A percentile compares a stretch with the other conserved stretches of the same genome.
phyloP scores from a whole-genome alignment of 352 stramenopile genomes.

The Saprolegnia parasitica region DNA sequence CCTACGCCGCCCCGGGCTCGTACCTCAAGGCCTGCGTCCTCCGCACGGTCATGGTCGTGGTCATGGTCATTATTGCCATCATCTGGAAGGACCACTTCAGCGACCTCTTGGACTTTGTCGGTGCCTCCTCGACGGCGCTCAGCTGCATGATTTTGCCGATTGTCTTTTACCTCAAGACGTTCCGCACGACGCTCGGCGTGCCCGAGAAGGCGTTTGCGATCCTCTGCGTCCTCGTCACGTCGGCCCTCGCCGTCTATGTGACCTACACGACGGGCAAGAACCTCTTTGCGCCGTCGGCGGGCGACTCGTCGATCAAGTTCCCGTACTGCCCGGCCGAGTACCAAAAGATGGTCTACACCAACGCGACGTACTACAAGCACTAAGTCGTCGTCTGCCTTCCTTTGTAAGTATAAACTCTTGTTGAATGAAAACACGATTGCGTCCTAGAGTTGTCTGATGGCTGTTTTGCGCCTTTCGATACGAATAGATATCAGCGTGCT shows the following conservation, averaged over 20 bases:
- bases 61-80: conserved; percentile 42
- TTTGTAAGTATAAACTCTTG: too few relatives aligned
- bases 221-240: conserved; percentile 27
- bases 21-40: conserved; percentile 6
- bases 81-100: conserved; percentile 39
- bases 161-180: conserved; percentile 33
- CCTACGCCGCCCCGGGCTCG: neutral
- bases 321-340: conserved; percentile 32
- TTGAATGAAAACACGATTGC: too few relatives aligned
- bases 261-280: conserved; percentile 36
- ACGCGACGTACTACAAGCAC: conserved; percentile 28
- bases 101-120: conserved; percentile 30
- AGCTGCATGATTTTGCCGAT: conserved; percentile 34
- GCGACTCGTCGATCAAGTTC: neutral
- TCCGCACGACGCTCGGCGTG: conserved; percentile 25
- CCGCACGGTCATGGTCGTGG: conserved; percentile 33
- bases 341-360: conserved; percentile 31
- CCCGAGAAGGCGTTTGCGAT: conserved; percentile 29
- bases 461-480: too few relatives aligned
- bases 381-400: neutral
- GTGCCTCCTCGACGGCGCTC: conserved; percentile 31
- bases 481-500: too few relatives aligned
- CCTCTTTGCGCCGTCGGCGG: conserved; percentile 44
- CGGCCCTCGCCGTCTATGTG: conserved; percentile 20
- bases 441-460: too few relatives aligned